Percentiles rank a stretch among this genome's conserved stretches.
phyloP scores from a whole-genome alignment of 2,329 filamentous ascomycete species.

The Arthrobotrys pseudoclavata region DNA sequence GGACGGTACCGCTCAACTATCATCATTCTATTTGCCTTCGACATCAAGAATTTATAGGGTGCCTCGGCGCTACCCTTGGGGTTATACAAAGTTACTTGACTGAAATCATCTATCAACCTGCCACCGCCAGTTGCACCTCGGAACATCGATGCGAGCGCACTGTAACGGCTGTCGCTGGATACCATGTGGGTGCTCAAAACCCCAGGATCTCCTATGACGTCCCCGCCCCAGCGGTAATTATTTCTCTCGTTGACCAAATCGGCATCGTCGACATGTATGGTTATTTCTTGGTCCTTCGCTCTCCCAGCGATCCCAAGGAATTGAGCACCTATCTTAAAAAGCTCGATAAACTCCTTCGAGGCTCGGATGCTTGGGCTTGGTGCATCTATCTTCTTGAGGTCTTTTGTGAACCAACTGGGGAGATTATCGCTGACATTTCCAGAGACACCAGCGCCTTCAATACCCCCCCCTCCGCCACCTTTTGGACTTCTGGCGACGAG shows the following conservation, averaged over 20 bases:
- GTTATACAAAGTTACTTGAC: slow-evolving; percentile 13
- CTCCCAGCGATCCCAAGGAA: not conserved
- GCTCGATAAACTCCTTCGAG: not conserved
- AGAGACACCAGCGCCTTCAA: not conserved
- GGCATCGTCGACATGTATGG: not conserved
- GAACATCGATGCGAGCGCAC: not conserved
- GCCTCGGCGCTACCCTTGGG: not conserved
- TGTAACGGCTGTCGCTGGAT: not conserved
- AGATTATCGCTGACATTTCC: not conserved
- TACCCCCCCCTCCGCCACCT: too few relatives aligned
- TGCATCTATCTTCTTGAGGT: not conserved
- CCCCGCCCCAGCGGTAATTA: slow-evolving; percentile 5
- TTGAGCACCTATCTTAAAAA: slow-evolving; percentile 1
- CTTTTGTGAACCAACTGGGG: not conserved
- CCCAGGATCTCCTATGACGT: not conserved
- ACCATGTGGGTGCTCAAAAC: not conserved
- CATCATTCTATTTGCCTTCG: slow-evolving; percentile 9
- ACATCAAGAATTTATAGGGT: slow-evolving; percentile 11
- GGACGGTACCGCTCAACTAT: slow-evolving; percentile 5
- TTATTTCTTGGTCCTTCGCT: not conserved
- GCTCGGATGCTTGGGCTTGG: not conserved
- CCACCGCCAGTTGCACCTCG: not conserved
- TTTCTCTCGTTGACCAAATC: not conserved
- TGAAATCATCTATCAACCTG: slow-evolving; percentile 1
- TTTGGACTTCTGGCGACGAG: not conserved